Evolutionary conservation across 768 basidiomycete genomes (phyloP), one percentile per base, ranked within the genome.

Genomic region (Arthromyces matolae): DNA sequence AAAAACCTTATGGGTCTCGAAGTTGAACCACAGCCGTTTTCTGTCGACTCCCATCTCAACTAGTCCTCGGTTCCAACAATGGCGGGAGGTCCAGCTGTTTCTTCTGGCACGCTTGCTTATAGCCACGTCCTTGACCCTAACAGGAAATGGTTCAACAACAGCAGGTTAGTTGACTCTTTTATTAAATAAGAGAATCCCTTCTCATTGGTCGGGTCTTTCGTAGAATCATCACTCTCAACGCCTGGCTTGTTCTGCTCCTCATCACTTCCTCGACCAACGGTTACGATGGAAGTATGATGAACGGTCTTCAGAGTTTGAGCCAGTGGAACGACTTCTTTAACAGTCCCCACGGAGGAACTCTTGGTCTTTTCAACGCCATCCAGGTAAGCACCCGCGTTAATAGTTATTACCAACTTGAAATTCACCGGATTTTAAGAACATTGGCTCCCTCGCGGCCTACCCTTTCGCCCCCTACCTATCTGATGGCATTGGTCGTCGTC

Each of bases 241-340:
- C 67, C 8, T 84, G 83, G 79, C 76, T 83, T 43, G 64, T 70
- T 13, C 68, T 82, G 31, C 58, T 81, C 80, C 68, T 83, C 41
- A 78, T 83, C 53, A 83, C 80, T 0, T 80, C 80, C 14, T 80
- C 78, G 6, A 82, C 75, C 3, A 81, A 78, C 55, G 82, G 81
- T 25, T 83, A 78, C n/a, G n/a, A n/a, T n/a, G n/a, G n/a, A n/a
- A n/a, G n/a, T n/a, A n/a, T n/a, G n/a, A n/a, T n/a, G n/a, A 63
- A 85, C 59, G 80, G 80, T 52, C 66, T 86, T 35, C 83, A 86
- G 64, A 71, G 73, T 25, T 68, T 84, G 47, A 37, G 48, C 5
- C 72, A 78, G 52, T 86, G 84, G 84, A 65, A 77, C 44, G 47
- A 52, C 10, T 77, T 72, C 42, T 85, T 86, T 62, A 51, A 69